Conservation (phyloP, 176 grass and related monocot species). For the Neostapfia colusana region DNA sequence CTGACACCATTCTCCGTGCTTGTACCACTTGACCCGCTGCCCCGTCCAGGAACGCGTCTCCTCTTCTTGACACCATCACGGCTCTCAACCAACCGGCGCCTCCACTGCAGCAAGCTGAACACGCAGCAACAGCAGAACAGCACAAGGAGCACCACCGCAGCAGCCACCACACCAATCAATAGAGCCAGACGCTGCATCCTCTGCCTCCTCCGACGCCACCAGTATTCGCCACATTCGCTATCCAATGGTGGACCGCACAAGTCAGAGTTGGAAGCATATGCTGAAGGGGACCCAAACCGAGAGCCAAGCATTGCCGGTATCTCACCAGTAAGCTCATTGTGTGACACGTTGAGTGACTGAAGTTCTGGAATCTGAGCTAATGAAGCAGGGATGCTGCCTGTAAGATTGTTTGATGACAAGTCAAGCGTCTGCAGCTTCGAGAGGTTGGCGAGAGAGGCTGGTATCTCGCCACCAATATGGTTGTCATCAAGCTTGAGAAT, state of each 20-base stretch:
- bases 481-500: constrained; percentile 71
- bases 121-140: constrained; percentile 74
- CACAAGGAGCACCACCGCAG: constrained; percentile 46
- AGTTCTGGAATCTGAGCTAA: constrained; percentile 77
- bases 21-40: constrained; percentile 82
- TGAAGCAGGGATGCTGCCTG: constrained; percentile 61
- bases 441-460: constrained; percentile 67
- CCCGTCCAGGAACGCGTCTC: constrained; percentile 74
- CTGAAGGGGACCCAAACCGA: constrained; percentile 58
- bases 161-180: constrained; percentile 58
- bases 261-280: constrained; percentile 63
- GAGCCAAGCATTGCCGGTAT: constrained; percentile 72
- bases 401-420: constrained; percentile 76
- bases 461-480: constrained; percentile 68
- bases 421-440: constrained; percentile 79
- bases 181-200: constrained; percentile 54
- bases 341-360: constrained; percentile 70
- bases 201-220: constrained; percentile 40
- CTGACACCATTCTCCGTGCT: constrained; percentile 58
- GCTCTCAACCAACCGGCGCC: constrained; percentile 63
- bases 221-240: constrained; percentile 46
- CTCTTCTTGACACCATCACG: constrained; percentile 80
- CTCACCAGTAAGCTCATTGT: constrained; percentile 78
- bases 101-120: constrained; percentile 72
- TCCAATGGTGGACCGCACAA: constrained; percentile 79